Base-by-base conservation (phyloP, 2,329 filamentous ascomycete species). In the Cladophialophora chaetospira region DNA sequence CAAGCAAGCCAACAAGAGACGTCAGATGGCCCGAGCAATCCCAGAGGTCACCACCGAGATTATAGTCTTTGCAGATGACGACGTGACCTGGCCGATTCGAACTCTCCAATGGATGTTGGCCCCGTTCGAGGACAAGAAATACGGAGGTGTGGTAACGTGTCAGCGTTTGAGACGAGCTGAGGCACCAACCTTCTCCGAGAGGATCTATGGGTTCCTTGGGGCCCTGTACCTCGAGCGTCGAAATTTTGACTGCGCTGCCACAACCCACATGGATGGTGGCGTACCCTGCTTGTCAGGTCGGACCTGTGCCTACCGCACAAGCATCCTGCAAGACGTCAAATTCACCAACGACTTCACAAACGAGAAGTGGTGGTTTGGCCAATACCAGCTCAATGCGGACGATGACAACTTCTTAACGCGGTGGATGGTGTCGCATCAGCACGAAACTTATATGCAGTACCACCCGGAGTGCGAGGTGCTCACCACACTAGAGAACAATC, bases 381-480 rank as follows among this genome's bases (percentile, higher is more conserved):
- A 88, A 67, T 96, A 88, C 75, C 92, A 92, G 68, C 82, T 97
- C 60, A 97, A 97, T 70, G 91, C 93, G 23, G 93, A 97, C 73
- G 93, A 97, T 72, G 93, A 97, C 79, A 97, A 97, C 76, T 97
- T 97, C 76, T 90, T 97, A 66, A 97, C 93, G 5, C 87, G 93
- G 56, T 97, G 93, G 93, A 82, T 97, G 68, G 92, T 97, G 65
- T 89, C 86, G 63, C 88, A 96, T 76, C 83, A 87, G 65, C 96
- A 91, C 89, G 91, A 95, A 76, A 97, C 92, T 19, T 93, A 89
- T 80, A 89, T 97, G 73, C 93, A 97, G 76, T 96, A 96, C 75
- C 88, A 96, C 72, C 84, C 82, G 45, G 90, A 95, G 70, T 95
- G 90, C 67, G 89, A 95, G 74, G 88, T 97, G 59, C 87, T 94